These are phyloP conservation scores for Pichia pseudocactophila DNA, from an alignment of 805 yeast species.

Conservation along the genomic window DNA sequence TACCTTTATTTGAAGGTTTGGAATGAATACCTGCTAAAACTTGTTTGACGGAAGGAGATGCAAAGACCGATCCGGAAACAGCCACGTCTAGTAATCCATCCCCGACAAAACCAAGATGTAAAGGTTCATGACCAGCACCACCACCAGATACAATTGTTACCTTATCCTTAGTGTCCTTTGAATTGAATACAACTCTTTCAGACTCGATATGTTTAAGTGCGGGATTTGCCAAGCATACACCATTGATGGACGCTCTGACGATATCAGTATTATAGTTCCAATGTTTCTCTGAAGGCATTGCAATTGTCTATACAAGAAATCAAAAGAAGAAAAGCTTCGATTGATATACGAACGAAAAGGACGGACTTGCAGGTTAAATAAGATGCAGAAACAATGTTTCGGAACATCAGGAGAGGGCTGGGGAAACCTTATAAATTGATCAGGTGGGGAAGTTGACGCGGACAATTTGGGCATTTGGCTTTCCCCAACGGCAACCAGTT, in stretches of 20 bases:
- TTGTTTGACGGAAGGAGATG: constrained; percentile 84
- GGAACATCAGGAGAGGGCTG: too few species aligned
- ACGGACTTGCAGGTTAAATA: too few species aligned
- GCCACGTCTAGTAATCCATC: constrained; percentile 77
- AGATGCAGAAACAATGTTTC: background rate
- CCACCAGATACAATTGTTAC: constrained; percentile 83
- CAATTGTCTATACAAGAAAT: too few species aligned
- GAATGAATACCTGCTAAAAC: constrained; percentile 64
- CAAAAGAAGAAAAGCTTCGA: background rate
- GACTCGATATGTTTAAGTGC: constrained; percentile 41
- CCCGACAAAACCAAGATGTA: constrained; percentile 89
- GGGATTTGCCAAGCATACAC: constrained; percentile 36
- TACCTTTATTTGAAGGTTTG: constrained; percentile 47
- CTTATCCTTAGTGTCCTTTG: constrained; percentile 34
- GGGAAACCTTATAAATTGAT: too few species aligned
- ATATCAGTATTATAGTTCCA: constrained; percentile 11
- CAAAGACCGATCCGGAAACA: constrained; percentile 85
- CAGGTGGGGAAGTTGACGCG: too few species aligned
- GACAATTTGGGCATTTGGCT: background rate
- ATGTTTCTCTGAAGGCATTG: constrained; percentile 8
- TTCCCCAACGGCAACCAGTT: too few species aligned
- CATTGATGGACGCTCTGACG: constrained; percentile 8
- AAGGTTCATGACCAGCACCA: constrained; percentile 93
- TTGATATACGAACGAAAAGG: too few species aligned
- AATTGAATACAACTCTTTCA: constrained; percentile 46